Evolutionary conservation across 208 protist genomes (phyloP).

Genomic region (Leishmania tarentolae): DNA sequence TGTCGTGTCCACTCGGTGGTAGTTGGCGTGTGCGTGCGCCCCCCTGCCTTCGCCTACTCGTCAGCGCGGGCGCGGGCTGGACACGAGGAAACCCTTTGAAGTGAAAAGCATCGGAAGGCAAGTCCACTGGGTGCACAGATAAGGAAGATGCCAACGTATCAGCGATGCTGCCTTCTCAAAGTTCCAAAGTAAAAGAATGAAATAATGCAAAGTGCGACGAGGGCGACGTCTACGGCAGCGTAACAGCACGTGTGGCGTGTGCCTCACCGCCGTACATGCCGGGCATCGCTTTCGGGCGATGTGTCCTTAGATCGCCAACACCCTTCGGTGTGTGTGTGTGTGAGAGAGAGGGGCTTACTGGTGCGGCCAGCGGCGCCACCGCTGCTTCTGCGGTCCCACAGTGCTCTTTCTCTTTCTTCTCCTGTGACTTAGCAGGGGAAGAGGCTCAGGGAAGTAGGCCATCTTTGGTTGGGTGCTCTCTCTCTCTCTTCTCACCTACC

Average conservation of each 20-base stretch:
- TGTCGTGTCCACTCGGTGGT: too few relatives aligned
- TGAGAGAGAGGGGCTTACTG: not conserved
- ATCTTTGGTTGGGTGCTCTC: too few relatives aligned
- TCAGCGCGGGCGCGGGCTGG: not conserved
- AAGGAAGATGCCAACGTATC: not conserved
- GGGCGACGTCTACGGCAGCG: not conserved
- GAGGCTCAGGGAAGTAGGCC: too few relatives aligned
- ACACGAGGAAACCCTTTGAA: not conserved
- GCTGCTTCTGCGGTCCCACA: not conserved
- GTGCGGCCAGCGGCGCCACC: not conserved
- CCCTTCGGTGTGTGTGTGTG: not conserved
- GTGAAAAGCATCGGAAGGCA: not conserved
- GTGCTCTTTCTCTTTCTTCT: too few relatives aligned
- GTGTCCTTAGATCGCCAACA: not conserved
- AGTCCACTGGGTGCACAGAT: not conserved
- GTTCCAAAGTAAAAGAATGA: not conserved
- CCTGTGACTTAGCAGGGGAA: too few relatives aligned
- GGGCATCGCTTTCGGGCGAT: not conserved
- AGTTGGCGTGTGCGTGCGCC: too few relatives aligned
- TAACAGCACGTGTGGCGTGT: not conserved
- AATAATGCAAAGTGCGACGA: not conserved
- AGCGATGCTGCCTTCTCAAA: not conserved
- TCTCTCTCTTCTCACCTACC: too few relatives aligned
- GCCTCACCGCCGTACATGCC: not conserved
- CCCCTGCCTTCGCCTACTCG: too few relatives aligned